These are phyloP conservation scores for Trichoderma breve DNA, from an alignment of 2,329 filamentous ascomycete species.

Conservation along the genomic window DNA sequence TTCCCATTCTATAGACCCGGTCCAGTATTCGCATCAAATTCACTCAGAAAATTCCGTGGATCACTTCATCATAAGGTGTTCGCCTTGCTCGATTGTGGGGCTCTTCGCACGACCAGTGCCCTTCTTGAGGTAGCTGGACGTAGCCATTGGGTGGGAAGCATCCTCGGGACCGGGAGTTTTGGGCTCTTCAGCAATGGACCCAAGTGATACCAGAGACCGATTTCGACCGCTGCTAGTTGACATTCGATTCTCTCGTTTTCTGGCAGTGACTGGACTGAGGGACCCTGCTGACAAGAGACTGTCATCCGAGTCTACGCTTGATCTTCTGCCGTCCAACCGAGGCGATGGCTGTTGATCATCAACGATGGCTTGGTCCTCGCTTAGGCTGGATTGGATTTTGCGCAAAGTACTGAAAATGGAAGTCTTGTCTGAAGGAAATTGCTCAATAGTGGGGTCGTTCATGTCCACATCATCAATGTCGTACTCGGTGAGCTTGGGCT, in stretches of 20 bases:
- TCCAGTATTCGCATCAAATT: background rate
- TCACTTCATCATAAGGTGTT: constrained; percentile 38
- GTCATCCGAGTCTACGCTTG: constrained; percentile 41
- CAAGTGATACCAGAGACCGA: constrained; percentile 42
- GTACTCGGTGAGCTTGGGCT: constrained; percentile 23
- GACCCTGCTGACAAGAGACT: constrained; percentile 35
- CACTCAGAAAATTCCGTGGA: background rate
- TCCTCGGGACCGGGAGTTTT: constrained; percentile 25
- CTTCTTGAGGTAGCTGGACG: constrained; percentile 15
- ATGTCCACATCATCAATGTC: constrained; percentile 33
- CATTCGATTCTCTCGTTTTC: constrained; percentile 33
- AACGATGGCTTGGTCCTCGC: constrained; percentile 39
- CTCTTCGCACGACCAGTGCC: constrained; percentile 24
- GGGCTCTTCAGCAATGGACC: constrained; percentile 47
- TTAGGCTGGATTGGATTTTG: constrained; percentile 45
- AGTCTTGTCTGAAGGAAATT: constrained; percentile 45
- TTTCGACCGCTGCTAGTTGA: constrained; percentile 37
- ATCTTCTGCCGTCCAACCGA: constrained; percentile 30
- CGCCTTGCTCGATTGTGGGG: constrained; percentile 40
- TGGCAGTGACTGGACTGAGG: constrained; percentile 34
- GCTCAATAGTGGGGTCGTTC: constrained; percentile 49
- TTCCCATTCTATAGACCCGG: constrained; percentile 6
- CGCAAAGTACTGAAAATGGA: constrained; percentile 47
- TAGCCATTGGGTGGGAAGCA: background rate
- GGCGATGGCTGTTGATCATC: constrained; percentile 37